Evolutionary conservation across 306 rosid species (phyloP), one percentile per base, ranked within the genome.

Genomic region (Vicia faba): DNA sequence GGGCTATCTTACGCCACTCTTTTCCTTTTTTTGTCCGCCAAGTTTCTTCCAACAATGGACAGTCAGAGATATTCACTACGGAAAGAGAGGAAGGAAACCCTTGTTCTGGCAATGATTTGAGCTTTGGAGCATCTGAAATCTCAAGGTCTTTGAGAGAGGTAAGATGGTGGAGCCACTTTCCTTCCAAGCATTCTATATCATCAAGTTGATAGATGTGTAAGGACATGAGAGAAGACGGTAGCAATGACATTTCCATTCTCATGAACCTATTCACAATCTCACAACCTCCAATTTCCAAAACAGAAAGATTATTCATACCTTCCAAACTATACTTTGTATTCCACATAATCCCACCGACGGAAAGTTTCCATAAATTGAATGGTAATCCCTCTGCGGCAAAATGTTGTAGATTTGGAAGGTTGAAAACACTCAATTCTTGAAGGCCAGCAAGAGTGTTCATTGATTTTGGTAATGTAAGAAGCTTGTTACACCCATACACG

Each of bases 1-100:
- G 46, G 12, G 74, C 4, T 39, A 69, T 41, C 19, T 69, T 69
- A 28, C 12, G 29, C 74, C 74, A 55, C n/a, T 69, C 46, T 58
- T 44, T 70, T 45, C 66, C 75, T 15, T 28, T 13, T 14, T 71
- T 33, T 0, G 19, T 55, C 13, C 19, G 12, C 14, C 44, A 69
- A 28, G 19, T 11, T 69, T 10, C 74, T 58, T 69, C 43, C 1
- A 68, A 10, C 5, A 68, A 43, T 56, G 41, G 36, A 12, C 66
- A 69, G 2, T 23, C 12, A 2, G 10, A 11, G n/a, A 70, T 57
- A 0, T 13, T 41, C 4, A 44, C 13, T 18, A 55, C 19, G 2
- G 15, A 13, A 23, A 70, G 57, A 45, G 66, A 44, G 10, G 46
- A 18, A 43, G 75, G 46, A 23, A 70, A 6, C 38, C 57, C 58